Evolutionary conservation across 352 stramenopile species (phyloP), one percentile per base, ranked within the genome.

Genomic region (Phytopythium chamaehyphon): DNA sequence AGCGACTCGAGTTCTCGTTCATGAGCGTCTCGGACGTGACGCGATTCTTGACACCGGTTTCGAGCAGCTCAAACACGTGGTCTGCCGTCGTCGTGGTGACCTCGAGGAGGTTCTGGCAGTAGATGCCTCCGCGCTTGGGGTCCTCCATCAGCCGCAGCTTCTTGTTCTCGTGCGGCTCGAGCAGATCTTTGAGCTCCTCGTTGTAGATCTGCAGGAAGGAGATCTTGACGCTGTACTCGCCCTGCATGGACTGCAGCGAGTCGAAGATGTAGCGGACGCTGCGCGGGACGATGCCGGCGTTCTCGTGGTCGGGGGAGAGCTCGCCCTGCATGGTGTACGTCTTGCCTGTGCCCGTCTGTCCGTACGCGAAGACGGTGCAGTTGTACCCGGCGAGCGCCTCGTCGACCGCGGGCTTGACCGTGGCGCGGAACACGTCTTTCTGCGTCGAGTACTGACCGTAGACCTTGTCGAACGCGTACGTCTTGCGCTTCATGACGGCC

Each of bases 141-240:
- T 96, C 88, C 33, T 97, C 88, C 75, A 96, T 90, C 8, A 97
- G 67, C 8, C 84, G 68, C 54, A 96, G 62, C 63, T 90, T 88
- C 62, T 93, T 93, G 55, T 88, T 83, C 12, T 81, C 77, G 16
- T 76, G 60, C 3, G 87, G 76, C 23, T 77, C 76, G 12, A 98
- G 66, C 43, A 98, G 62, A 64, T 98, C 96, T 40, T 94, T 90
- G 8, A 98, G 71, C 53, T 99, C 96, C 73, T 99, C 97, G 57
- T 99, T 99, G 82, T 99, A 99, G 45, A 99, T 88, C 79, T 99
- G 96, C 49, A 99, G 73, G 66, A 98, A 99, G 36, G 90, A 98
- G 22, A 98, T 92, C 24, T 89, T 94, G 40, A 99, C 94, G 40
- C 76, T 94, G 60, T 96, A 98, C 59, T 96, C 86, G 55, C 96